A percentile compares a stretch with the other conserved stretches of the same genome.
phyloP scores from a whole-genome alignment of 176 grass and related monocot genomes.

The Aechmea fasciata region DNA sequence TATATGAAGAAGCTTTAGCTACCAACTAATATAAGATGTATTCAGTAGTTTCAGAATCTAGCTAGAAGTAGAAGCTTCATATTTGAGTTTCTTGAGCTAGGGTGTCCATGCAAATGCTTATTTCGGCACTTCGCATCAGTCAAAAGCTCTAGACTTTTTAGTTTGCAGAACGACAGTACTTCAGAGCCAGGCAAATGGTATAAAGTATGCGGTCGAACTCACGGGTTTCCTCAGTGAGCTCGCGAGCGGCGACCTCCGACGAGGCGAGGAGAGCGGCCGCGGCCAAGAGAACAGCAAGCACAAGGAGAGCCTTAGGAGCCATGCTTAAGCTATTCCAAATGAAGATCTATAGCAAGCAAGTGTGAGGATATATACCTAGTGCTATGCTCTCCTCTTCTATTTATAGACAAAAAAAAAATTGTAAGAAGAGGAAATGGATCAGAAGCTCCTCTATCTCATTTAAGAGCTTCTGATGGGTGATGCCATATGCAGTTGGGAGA shows the following conservation, averaged over 20 bases:
- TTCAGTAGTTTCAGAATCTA: too few species aligned
- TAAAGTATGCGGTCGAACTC: slow-evolving; percentile 3
- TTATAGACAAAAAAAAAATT: slow-evolving; percentile 17
- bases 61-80: too few species aligned
- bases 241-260: slow-evolving; percentile 8
- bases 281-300: slow-evolving; percentile 33
- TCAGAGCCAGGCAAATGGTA: neutral
- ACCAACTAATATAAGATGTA: too few species aligned
- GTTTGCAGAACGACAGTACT: neutral
- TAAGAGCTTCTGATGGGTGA: too few species aligned
- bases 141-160: neutral
- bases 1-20: neutral
- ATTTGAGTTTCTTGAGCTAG: neutral
- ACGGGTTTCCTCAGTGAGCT: slow-evolving; percentile 22
- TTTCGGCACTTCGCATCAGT: neutral
- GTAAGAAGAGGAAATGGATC: too few species aligned
- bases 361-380: too few species aligned
- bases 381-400: neutral
- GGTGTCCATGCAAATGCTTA: neutral
- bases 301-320: slow-evolving; percentile 40
- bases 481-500: too few species aligned
- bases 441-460: too few species aligned
- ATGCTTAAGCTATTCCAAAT: slow-evolving; percentile 9
- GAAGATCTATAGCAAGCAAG: too few species aligned
- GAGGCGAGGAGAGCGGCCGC: slow-evolving; percentile 29